phyloP scores from a whole-genome alignment of 1,284 basidiomycete species.

The Abortiporus biennis region DNA sequence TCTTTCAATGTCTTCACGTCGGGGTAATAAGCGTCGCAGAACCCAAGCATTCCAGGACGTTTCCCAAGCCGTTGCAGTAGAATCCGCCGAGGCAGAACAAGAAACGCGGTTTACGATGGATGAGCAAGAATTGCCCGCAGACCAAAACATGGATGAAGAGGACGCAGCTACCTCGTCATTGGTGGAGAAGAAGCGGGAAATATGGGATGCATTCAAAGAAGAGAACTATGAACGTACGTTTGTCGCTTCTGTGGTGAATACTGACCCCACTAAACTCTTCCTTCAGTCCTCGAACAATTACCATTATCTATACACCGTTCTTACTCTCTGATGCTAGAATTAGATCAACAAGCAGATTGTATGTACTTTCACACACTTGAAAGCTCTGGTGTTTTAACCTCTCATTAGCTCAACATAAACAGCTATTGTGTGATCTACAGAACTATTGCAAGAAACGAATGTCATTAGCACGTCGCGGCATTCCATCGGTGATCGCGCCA shows the following conservation, averaged over 20 bases:
- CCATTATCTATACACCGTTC: constrained; percentile 81
- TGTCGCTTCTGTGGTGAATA: background rate
- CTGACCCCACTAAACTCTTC: background rate
- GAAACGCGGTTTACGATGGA: too few species aligned
- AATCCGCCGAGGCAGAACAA: background rate
- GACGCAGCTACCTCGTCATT: background rate
- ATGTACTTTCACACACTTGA: constrained; percentile 24
- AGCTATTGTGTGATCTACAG: too few species aligned
- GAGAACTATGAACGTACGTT: constrained; percentile 68
- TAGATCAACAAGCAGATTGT: constrained; percentile 74
- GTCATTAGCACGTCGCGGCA: too few species aligned
- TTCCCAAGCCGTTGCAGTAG: background rate
- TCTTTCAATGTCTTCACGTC: background rate
- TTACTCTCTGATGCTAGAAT: constrained; percentile 73
- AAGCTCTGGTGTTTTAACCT: too few species aligned
- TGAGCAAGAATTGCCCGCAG: too few species aligned
- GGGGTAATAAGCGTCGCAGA: constrained; percentile 2
- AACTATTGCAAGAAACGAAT: too few species aligned
- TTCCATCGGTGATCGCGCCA: too few species aligned
- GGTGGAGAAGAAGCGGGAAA: constrained; percentile 47
- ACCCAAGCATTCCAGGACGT: constrained; percentile 1
- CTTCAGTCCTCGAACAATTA: constrained; percentile 75
- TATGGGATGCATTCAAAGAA: constrained; percentile 75
- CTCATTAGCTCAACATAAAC: too few species aligned
- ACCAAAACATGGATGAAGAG: constrained; percentile 1